These are phyloP conservation scores for Hypoxylon sp. DNA, from an alignment of 2,329 filamentous ascomycete species.

Conservation along the genomic window DNA sequence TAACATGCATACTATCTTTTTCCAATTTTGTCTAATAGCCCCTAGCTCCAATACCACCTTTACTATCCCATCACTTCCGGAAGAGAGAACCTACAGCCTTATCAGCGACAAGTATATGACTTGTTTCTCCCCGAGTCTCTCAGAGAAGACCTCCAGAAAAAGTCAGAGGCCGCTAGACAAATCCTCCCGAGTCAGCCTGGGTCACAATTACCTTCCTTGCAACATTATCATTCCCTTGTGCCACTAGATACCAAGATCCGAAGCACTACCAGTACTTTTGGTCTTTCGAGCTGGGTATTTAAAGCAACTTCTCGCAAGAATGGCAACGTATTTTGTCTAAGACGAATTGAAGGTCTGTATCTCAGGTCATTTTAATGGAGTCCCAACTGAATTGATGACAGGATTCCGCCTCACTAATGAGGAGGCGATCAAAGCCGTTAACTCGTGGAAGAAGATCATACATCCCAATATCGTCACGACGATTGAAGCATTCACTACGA, in stretches of 20 bases:
- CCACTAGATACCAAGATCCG: slow-evolving; percentile 87
- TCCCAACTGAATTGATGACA: slow-evolving; percentile 51
- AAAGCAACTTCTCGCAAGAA: slow-evolving; percentile 93
- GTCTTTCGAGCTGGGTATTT: slow-evolving; percentile 94
- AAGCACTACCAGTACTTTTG: slow-evolving; percentile 84
- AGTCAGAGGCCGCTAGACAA: slow-evolving; percentile 86
- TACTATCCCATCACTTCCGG: slow-evolving; percentile 89
- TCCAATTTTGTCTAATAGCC: slow-evolving; percentile 40
- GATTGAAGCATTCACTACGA: slow-evolving; percentile 92
- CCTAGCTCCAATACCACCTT: slow-evolving; percentile 88
- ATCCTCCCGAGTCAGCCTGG: slow-evolving; percentile 79
- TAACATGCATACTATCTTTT: slow-evolving; percentile 14
- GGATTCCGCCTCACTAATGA: slow-evolving; percentile 91
- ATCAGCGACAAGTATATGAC: slow-evolving; percentile 89
- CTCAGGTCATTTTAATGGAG: background rate
- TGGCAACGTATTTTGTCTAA: slow-evolving; percentile 87
- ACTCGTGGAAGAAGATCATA: slow-evolving; percentile 89
- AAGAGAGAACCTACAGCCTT: slow-evolving; percentile 81
- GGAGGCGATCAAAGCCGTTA: slow-evolving; percentile 86
- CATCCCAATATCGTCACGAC: slow-evolving; percentile 88
- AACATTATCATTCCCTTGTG: slow-evolving; percentile 93
- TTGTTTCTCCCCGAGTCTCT: slow-evolving; percentile 92
- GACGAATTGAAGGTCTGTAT: slow-evolving; percentile 81
- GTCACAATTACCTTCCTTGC: slow-evolving; percentile 79
- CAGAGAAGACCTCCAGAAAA: slow-evolving; percentile 90